Base-by-base conservation (phyloP, 1,139 yeast genomes). In the Suhomyces maxii region DNA sequence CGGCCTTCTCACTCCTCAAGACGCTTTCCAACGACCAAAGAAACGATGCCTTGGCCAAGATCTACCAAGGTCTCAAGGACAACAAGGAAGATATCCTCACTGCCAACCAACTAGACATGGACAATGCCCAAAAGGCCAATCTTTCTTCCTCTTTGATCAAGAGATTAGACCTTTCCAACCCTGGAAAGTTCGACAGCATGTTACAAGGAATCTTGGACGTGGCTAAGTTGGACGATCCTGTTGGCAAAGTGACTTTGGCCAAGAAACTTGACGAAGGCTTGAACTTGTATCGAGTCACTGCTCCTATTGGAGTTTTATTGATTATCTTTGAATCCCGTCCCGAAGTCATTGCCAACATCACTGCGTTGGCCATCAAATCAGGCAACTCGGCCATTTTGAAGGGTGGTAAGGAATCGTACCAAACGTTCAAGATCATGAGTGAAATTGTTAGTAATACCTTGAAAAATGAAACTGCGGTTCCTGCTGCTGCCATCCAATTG, bases 261-360 rank as follows among this genome's bases (percentile, higher is more conserved):
- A 82, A 85, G 36, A 81, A 89, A 64, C 73, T 95, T 36, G 99
- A 95, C 64, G 95, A 89, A 41, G 95, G 89, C 7, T 78, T 95
- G 55, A 86, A 84, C 45, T 73, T 95, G 51, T 86, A 83, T 65
- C 73, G 96, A 58, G 78, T 93, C 11, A 86, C 97, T 6, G 86
- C 97, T 30, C 99, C 99, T 12, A 90, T 95, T 8, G 99, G 99
- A 11, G 98, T 90, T 0, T 67, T 95, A 43, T 75, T 95, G 52
- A 91, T 95, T 42, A 95, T 95, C 49, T 95, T 95, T 63, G 99
- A 95, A 68, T 84, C 96, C 36, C 82, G 99, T 59, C 99, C 99
- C 30, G 99, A 95, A 64, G 99, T 95, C 12, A 93, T 95, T 71
- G 99, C 99, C 45, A 95, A 95, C 64, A 93, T 95, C 60, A 86